Conservation (phyloP, 1,284 basidiomycete genomes). For the Exobasidium cylindrosporum region DNA sequence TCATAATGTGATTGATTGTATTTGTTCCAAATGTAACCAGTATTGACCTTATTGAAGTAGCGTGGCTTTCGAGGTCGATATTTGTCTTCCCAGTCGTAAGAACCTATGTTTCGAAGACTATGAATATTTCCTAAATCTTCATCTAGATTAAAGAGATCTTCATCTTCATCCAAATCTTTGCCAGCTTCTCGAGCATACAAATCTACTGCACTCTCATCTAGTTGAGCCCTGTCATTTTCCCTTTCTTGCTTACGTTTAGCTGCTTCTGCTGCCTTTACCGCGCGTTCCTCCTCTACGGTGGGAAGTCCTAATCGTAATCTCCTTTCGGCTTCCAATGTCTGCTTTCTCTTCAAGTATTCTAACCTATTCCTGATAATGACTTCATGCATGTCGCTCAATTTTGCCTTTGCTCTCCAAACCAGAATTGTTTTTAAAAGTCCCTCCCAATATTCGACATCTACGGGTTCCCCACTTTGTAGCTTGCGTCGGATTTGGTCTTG, state of each 20-base stretch:
- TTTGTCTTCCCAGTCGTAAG: constrained; percentile 98
- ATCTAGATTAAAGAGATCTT: constrained; percentile 87
- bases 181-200: constrained; percentile 58
- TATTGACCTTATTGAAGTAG: constrained; percentile 98
- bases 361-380: constrained; percentile 91
- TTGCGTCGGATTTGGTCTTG: constrained; percentile 85
- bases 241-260: constrained; percentile 73
- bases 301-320: constrained; percentile 67
- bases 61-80: constrained; percentile 96
- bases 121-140: constrained; percentile 64
- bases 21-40: constrained; percentile 99
- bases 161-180: constrained; percentile 82
- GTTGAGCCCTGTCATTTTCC: neutral
- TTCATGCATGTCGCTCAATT: constrained; percentile 86
- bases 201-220: constrained; percentile 13
- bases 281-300: constrained; percentile 37
- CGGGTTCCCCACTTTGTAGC: constrained; percentile 82
- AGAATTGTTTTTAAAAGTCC: constrained; percentile 81
- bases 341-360: constrained; percentile 88
- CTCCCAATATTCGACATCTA: constrained; percentile 99
- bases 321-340: constrained; percentile 87
- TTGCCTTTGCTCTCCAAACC: constrained; percentile 98
- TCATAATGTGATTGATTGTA: constrained; percentile 56
- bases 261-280: constrained; percentile 64
- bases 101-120: constrained; percentile 53